Base-by-base conservation (phyloP, 495 filamentous ascomycete species). In the Talaromyces proteolyticus region DNA sequence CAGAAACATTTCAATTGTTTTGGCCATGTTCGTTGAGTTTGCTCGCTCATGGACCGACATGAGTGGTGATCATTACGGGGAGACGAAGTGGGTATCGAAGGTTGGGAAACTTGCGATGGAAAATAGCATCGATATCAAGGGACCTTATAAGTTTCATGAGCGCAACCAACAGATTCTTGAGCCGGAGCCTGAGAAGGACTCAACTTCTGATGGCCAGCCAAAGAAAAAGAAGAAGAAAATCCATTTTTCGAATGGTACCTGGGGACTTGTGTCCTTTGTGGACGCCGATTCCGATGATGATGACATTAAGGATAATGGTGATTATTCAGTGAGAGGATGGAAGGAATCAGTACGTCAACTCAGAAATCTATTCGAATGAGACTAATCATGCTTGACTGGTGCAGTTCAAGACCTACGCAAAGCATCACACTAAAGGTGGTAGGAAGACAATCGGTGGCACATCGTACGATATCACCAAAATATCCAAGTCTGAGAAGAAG, bases 51-150 rank as follows among this genome's bases (percentile, higher is more conserved):
- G 44, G 44, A 34, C 10, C 26, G 12, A 2, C 16, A 10, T 41
- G 1, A 16, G 10, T 20, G 38, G 38, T 16, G 38, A 41, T 16
- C 38, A 41, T 41, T 41, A 17, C 38, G 38, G 38, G 5, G 38
- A 41, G 38, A 41, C 38, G 16, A 17, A 41, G 54, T 34, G 63
- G 58, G 47, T 69, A 69, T 14, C 67, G 65, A 8, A 58, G 53
- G 62, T 72, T 66, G 4, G 54, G 53, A 0, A 61, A 57, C 37
- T 68, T 68, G 40, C 68, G 70, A 24, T 60, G 67, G 10, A 73
- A 16, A 16, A 41, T 16, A 41, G 18, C 18, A 41, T 41, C 18
- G 38, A 41, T 7, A 41, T 41, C 38, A 41, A 41, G 38, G 38
- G 38, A 16, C 38, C 38, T 41, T 41, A 41, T 20, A 17, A 10